A percentile compares a stretch with the other conserved stretches of the same genome.
phyloP scores from a whole-genome alignment of 164 flowering plant species.

The Vitis amurensis region DNA sequence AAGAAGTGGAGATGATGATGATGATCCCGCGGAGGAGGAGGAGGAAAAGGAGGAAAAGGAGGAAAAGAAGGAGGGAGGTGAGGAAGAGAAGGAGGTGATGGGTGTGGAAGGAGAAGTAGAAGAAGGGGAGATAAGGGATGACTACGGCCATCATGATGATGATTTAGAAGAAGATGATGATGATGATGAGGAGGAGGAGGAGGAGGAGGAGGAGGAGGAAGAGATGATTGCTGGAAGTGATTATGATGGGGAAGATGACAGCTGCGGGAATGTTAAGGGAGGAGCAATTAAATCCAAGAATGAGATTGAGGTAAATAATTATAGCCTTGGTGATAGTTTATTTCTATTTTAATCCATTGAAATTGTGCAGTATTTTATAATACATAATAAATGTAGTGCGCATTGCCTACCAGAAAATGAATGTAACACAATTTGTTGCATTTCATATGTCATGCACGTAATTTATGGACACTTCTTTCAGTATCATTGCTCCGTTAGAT shows the following conservation, averaged over 20 bases:
- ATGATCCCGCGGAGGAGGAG: conserved; percentile 10
- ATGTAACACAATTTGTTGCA: background rate
- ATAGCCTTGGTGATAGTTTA: background rate
- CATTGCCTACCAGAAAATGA: background rate
- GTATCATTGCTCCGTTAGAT: too few species aligned
- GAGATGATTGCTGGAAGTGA: conserved; percentile 31
- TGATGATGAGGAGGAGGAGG: conserved; percentile 5
- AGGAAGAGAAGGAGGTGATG: conserved; percentile 6
- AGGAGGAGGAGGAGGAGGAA: conserved; percentile 8
- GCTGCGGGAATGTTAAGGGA: conserved; percentile 13
- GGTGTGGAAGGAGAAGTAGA: conserved; percentile 42
- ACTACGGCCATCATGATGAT: conserved; percentile 28
- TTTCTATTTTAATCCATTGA: background rate
- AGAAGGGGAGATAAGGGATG: conserved; percentile 74
- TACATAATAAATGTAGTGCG: background rate
- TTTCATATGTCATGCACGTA: background rate
- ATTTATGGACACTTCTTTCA: too few species aligned
- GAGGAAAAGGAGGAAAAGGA: conserved; percentile 9
- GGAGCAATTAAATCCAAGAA: conserved; percentile 78
- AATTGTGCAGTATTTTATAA: background rate
- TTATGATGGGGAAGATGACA: conserved; percentile 32
- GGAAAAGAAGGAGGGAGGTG: conserved; percentile 6
- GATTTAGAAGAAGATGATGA: conserved; percentile 24
- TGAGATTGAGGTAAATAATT: conserved; percentile 59
- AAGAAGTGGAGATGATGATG: conserved; percentile 25